Evolutionary conservation across 2,329 filamentous ascomycete species (phyloP), one percentile per base, ranked within the genome.

Genomic region (Fusarium incarnatum): DNA sequence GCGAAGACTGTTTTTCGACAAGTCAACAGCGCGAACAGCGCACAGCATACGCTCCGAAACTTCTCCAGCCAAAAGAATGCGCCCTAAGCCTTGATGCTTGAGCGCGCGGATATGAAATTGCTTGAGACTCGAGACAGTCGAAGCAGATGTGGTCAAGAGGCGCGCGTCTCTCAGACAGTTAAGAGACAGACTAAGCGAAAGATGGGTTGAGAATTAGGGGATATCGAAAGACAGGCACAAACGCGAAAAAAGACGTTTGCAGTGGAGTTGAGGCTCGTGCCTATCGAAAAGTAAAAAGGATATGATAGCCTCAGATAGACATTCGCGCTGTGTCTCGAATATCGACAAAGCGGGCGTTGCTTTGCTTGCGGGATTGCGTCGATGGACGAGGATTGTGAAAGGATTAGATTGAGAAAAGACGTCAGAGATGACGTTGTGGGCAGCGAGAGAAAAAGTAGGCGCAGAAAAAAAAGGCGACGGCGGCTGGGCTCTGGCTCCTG

Each of bases 381-480:
- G 75, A 73, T 67, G 65, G 73, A 68, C 71, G 76, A 77, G 71
- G 72, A 77, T 77, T 77, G 76, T 78, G 76, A 77, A 78, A 79
- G 74, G 74, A 76, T 77, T 74, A 78, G 76, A 75, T 77, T 77
- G 74, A 77, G 67, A 75, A 77, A 82, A 83, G 81, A 83, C 81
- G 81, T 83, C 81, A 83, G 81, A 82, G 81, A 83, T 83, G 81
- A 83, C 81, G 81, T 83, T 83, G 80, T 78, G 77, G 76, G 75
- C 74, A 77, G 72, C 77, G 75, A 75, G 73, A 52, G 50, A 37
- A 67, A 61, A 79, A 79, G 77, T 77, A 77, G 79, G 74, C 77
- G 77, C 77, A 78, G 73, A 77, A 73, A 72, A 77, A 45, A 77
- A 71, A 76, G 72, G 71, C 75, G 77, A 72, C 75, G 77, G 72